Percentiles rank a stretch among this genome's conserved stretches.
These are phyloP conservation scores for Candida nanaspora DNA, from an alignment of 805 yeast species.

Conservation along the genomic window DNA sequence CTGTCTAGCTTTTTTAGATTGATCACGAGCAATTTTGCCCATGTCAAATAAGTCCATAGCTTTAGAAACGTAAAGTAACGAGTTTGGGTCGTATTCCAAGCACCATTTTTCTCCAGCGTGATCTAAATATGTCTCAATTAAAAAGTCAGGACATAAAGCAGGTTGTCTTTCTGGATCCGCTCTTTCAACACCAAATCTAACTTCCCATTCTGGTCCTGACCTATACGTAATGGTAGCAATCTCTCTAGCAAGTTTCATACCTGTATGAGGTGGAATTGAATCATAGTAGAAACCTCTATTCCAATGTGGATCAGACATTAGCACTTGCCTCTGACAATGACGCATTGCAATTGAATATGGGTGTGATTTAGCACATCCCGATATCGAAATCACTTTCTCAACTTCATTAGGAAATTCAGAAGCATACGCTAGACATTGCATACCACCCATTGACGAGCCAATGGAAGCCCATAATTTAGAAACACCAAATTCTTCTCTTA, in stretches of 20 bases:
- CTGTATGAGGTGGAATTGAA: conserved; percentile 80
- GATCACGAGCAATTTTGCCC: conserved; percentile 39
- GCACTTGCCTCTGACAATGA: conserved; percentile 85
- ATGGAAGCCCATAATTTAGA: conserved; percentile 65
- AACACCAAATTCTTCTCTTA: conserved; percentile 57
- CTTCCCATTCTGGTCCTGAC: conserved; percentile 97
- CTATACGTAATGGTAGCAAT: conserved; percentile 92
- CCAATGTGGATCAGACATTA: conserved; percentile 96
- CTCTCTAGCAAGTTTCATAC: conserved; percentile 91
- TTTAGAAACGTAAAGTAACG: conserved; percentile 78
- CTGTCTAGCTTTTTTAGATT: conserved; percentile 35
- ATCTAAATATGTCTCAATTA: conserved; percentile 88
- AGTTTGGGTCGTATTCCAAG: conserved; percentile 84
- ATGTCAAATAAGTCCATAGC: conserved; percentile 94
- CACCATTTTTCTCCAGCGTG: conserved; percentile 95
- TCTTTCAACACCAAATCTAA: conserved; percentile 81
- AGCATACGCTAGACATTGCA: conserved; percentile 89
- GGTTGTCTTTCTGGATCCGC: conserved; percentile 75
- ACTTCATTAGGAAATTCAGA: conserved; percentile 77
- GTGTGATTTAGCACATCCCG: conserved; percentile 91
- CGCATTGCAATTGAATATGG: conserved; percentile 93
- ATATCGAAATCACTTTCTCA: conserved; percentile 65
- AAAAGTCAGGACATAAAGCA: conserved; percentile 87
- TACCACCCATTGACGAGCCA: conserved; percentile 98
- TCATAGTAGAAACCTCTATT: conserved; percentile 77